Evolutionary conservation across 2,329 filamentous ascomycete species (phyloP), one percentile per base, ranked within the genome.

Genomic region (Cladophialophora bantiana): DNA sequence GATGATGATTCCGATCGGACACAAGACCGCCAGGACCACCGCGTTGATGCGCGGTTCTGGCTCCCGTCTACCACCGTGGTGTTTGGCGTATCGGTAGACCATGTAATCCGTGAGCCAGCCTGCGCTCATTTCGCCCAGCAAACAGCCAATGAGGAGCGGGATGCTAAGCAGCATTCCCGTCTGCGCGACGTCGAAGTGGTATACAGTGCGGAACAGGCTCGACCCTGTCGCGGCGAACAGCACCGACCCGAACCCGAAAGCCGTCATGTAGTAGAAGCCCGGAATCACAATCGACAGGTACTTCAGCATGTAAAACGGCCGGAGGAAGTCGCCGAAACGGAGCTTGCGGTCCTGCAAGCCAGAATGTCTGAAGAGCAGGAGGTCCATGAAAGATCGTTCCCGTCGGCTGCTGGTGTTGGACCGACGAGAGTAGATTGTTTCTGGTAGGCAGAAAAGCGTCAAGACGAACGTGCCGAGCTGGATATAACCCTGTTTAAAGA

Each of bases 1-100:
- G 54, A 75, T 73, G 45, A 75, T 77, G 69, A 75, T 66, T 6
- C 75, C 75, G 18, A 71, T 64, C 0, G 74, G 74, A 20, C 71
- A 63, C 13, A 76, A 62, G 35, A 75, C 65, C 45, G 62, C 67
- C 7, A 66, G 53, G 64, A 71, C 36, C 2, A 66, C 20, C n/a
- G 48, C 54, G 20, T 68, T 63, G 32, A 68, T 61, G 26, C 67
- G 58, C 20, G 67, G 63, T 57, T 68, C 67, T 20, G 67, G 67
- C 50, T 66, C 56, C 5, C 59, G 59, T 59, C 53, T 31, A n/a
- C 67, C 67, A n/a, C 63, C 59, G 31, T 68, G 59, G 6, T 18
- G n/a, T 58, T 61, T 68, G n/a, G 64, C 64, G 26, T 67, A 67
- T 38, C 64, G 64, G 50, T 66, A 65, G 15, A 68, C 64, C 59